Conservation (phyloP, 805 yeast species). For the Yarrowia porcina region DNA sequence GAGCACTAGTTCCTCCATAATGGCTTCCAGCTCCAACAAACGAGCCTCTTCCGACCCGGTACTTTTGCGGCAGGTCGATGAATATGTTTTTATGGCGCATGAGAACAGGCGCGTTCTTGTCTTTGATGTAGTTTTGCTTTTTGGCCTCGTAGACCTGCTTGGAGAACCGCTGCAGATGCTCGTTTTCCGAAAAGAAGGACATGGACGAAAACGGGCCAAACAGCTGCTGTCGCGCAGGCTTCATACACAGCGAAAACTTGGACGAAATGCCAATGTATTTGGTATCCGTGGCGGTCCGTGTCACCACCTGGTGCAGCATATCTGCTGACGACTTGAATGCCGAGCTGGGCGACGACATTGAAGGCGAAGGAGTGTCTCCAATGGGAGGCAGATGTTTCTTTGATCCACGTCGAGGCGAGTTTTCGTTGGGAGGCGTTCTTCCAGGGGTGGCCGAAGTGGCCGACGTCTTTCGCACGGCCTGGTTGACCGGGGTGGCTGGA, state of each 20-base stretch:
- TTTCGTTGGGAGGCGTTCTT: constrained; percentile 13
- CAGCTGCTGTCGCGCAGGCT: constrained; percentile 22
- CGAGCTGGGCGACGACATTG: constrained; percentile 8
- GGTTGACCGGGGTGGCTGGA: constrained; percentile 3
- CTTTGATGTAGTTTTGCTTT: constrained; percentile 23
- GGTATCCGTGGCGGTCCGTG: constrained; percentile 2
- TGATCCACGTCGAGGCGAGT: constrained; percentile 10
- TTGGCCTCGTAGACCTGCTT: constrained; percentile 24
- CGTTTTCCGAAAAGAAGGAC: constrained; percentile 25
- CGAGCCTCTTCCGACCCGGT: constrained; percentile 4
- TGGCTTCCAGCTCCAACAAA: constrained; percentile 12
- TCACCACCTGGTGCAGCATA: constrained; percentile 18
- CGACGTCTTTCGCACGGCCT: background rate
- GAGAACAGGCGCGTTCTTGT: constrained; percentile 19
- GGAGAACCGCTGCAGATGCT: constrained; percentile 21
- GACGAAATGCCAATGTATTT: constrained; percentile 22
- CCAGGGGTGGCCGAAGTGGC: background rate
- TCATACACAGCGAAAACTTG: constrained; percentile 22
- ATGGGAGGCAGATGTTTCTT: constrained; percentile 17
- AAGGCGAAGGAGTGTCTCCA: constrained; percentile 22
- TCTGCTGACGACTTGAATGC: constrained; percentile 15
- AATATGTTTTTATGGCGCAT: constrained; percentile 17
- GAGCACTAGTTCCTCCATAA: constrained; percentile 5
- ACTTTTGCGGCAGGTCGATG: constrained; percentile 18
- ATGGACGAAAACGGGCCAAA: constrained; percentile 25